Base-by-base conservation (phyloP, 208 protist species). In the Leishmania turanica region DNA sequence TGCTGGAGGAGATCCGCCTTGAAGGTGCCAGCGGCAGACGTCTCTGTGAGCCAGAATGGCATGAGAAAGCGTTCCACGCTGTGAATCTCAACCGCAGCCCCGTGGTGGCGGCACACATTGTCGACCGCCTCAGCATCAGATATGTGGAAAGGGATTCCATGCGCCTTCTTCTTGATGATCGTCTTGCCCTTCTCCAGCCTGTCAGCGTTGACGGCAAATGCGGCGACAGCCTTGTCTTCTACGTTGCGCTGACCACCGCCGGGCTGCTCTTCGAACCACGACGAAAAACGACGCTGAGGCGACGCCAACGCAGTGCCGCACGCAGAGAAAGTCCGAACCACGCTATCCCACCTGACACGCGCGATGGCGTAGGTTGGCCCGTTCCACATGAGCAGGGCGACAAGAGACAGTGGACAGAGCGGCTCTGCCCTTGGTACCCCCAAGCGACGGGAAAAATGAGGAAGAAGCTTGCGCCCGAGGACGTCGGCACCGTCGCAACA, bases 41-140 rank as follows among this genome's bases (percentile, higher is more conserved):
- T 98, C 51, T 85, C 77, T 3, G 84, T 82, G 54, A 98, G 85
- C 93, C 95, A 98, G 84, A 98, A 96, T 27, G 95, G 95, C 87
- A 98, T 89, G 83, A 98, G 80, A 72, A 92, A 93, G 45, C 91
- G 87, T 77, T 98, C 89, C 42, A 92, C 84, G 1, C 78, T 83
- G 83, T 93, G 88, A 45, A 96, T 84, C 84, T 91, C 86, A 2
- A 97, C 92, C 11, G 81, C 77, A 15, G 89, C 87, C 47, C 90
- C 85, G 81, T 98, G 93, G 77, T 98, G 91, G 27, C 86, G 84
- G 64, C 91, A 96, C 53, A 96, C 93, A 31, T 87, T 83, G 85
- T 96, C 93, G 11, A 98, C 85, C 11, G 87, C 92, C 83, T 93
- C 90, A n/a, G 82, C 87, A 74, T 95, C 91, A 51, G 78, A 84